Evolutionary conservation across 106 monocot species (phyloP).

Genomic region (Chionographis japonica): DNA sequence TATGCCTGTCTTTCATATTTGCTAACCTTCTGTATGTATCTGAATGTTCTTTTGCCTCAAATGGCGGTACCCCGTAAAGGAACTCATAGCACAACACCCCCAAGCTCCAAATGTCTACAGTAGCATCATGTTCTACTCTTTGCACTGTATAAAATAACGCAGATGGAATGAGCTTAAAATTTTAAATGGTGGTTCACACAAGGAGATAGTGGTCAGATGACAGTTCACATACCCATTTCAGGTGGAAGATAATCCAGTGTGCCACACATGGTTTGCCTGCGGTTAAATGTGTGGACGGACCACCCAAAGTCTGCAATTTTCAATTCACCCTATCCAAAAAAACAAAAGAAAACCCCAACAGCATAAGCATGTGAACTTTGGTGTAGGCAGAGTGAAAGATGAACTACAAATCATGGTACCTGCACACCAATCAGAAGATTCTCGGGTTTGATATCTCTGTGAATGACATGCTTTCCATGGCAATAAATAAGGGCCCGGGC

Average conservation of each 20-base stretch:
- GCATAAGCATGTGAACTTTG: background rate
- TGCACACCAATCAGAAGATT: constrained; percentile 85
- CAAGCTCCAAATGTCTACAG: constrained; percentile 98
- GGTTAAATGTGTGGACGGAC: constrained; percentile 95
- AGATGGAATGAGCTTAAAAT: no score
- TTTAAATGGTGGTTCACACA: no score
- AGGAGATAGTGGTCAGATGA: background rate
- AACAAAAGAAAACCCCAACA: background rate
- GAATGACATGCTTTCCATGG: constrained; percentile 97
- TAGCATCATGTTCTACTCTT: constrained; percentile 89
- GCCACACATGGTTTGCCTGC: constrained; percentile 91
- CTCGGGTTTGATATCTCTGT: constrained; percentile 97
- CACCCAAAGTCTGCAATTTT: constrained; percentile 99
- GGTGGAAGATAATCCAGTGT: constrained; percentile 96
- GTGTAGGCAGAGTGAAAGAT: no score
- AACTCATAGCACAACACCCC: constrained; percentile 94
- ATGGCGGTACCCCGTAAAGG: constrained; percentile 91
- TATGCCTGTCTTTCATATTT: background rate
- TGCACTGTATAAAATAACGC: constrained; percentile 52
- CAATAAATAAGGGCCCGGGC: constrained; percentile 84
- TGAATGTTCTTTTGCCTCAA: constrained; percentile 97
- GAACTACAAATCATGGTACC: constrained; percentile 22
- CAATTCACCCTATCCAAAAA: constrained; percentile 60
- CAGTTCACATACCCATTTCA: constrained; percentile 79
- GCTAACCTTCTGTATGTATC: constrained; percentile 91